These are phyloP conservation scores for Globisporangium lucens DNA, from an alignment of 352 stramenopile species.

Conservation along the genomic window DNA sequence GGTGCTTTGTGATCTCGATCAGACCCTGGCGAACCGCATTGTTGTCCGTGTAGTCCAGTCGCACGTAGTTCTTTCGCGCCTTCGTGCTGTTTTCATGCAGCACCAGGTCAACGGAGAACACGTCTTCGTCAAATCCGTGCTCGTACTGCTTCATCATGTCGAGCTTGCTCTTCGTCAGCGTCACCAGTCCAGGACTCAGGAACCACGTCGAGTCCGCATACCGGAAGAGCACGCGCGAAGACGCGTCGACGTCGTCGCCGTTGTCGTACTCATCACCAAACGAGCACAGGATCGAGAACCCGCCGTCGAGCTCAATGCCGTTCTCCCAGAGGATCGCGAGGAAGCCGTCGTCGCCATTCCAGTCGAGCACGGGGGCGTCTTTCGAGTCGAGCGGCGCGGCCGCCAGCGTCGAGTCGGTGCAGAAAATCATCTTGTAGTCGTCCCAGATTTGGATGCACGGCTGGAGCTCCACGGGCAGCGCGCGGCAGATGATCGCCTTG, in stretches of 20 bases:
- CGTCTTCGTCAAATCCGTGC: constrained; percentile 74
- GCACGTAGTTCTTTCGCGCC: constrained; percentile 33
- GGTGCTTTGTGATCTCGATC: constrained; percentile 79
- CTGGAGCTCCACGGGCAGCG: constrained; percentile 67
- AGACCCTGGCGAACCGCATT: constrained; percentile 64
- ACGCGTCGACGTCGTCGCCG: constrained; percentile 50
- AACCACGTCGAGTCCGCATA: constrained; percentile 85
- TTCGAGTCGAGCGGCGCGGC: constrained; percentile 2
- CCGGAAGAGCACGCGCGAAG: constrained; percentile 68
- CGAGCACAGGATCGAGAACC: constrained; percentile 82
- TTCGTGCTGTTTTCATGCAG: constrained; percentile 56
- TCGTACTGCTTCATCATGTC: constrained; percentile 88
- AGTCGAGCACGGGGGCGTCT: constrained; percentile 60
- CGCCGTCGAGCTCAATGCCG: constrained; percentile 69
- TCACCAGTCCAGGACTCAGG: constrained; percentile 59
- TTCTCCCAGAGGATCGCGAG: constrained; percentile 80
- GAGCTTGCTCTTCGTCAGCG: constrained; percentile 65
- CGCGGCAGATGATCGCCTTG: constrained; percentile 73
- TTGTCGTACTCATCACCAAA: constrained; percentile 78
- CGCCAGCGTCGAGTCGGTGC: constrained; percentile 29
- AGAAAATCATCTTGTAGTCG: constrained; percentile 71
- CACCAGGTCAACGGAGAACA: constrained; percentile 79
- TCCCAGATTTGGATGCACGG: constrained; percentile 86
- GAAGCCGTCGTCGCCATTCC: constrained; percentile 78
- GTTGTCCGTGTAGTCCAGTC: constrained; percentile 67